phyloP scores from a whole-genome alignment of 2,329 filamentous ascomycete species.

The Penicillium decumbens region DNA sequence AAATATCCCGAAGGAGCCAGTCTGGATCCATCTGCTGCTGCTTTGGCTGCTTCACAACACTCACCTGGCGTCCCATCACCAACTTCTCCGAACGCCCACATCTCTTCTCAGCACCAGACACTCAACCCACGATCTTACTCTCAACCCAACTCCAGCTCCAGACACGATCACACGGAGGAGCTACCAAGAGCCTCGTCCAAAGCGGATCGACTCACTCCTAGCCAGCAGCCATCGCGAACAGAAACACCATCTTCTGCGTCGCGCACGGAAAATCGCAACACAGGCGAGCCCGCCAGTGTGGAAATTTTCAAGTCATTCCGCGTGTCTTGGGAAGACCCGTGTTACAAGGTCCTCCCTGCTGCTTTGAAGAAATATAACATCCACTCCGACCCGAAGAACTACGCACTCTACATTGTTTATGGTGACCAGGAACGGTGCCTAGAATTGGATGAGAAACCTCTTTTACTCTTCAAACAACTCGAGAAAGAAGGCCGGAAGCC shows the following conservation, averaged over 20 bases:
- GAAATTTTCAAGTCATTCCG: conserved; percentile 99
- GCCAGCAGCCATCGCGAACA: conserved; percentile 29
- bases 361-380: conserved; percentile 98
- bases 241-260: conserved; percentile 29
- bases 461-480: conserved; percentile 95
- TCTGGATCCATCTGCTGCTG: conserved; percentile 65
- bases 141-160: conserved; percentile 30
- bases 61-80: conserved; percentile 48
- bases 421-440: conserved; percentile 96
- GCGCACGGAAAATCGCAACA: conserved; percentile 28
- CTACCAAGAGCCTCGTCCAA: conserved; percentile 26
- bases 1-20: conserved; percentile 48
- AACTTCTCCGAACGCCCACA: conserved; percentile 42
- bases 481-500: conserved; percentile 97
- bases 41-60: conserved; percentile 59
- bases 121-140: conserved; percentile 44
- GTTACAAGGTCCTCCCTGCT: conserved; percentile 92
- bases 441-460: conserved; percentile 83
- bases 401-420: conserved; percentile 96
- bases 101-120: conserved; percentile 38
- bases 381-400: conserved; percentile 94
- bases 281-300: conserved; percentile 50
- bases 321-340: conserved; percentile 96
- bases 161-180: conserved; percentile 41
- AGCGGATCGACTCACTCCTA: conserved; percentile 32